These are phyloP conservation scores for Chlorella sp. DNA, from an alignment of 139 green algal species.

Conservation along the genomic window DNA sequence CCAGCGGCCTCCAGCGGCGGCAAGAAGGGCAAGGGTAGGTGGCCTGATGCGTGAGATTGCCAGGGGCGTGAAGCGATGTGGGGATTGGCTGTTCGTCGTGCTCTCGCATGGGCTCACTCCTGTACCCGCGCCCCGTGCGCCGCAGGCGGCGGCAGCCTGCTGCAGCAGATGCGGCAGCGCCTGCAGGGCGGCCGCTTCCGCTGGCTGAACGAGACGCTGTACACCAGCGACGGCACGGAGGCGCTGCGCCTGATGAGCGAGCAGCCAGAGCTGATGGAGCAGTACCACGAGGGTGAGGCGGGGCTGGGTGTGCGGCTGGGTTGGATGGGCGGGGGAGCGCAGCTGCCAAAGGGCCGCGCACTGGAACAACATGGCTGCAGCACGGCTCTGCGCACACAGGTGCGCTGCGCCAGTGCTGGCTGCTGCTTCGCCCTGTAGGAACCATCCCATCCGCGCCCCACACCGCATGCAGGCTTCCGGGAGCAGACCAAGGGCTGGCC, in stretches of 20 bases:
- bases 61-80: not conserved
- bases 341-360: no score
- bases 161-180: slow-evolving; percentile 76
- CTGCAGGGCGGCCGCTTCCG: slow-evolving; percentile 89
- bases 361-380: no score
- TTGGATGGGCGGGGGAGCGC: not conserved
- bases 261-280: slow-evolving; percentile 72
- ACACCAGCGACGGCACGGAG: slow-evolving; percentile 79
- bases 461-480: slow-evolving; percentile 65
- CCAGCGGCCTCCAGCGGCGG: not conserved
- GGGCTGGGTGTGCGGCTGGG: not conserved
- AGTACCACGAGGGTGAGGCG: slow-evolving; percentile 83
- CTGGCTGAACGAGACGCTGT: slow-evolving; percentile 96
- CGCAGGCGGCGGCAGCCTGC: slow-evolving; percentile 43
- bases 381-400: no score
- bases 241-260: slow-evolving; percentile 71
- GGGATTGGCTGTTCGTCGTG: no score
- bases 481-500: slow-evolving; percentile 89
- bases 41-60: not conserved
- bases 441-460: not conserved
- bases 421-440: not conserved
- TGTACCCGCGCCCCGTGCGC: no score
- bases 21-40: slow-evolving; percentile 12
- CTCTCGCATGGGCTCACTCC: no score
- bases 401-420: no score